Base-by-base conservation (phyloP, 2,329 filamentous ascomycete genomes). In the Neoarthrinium moseri region DNA sequence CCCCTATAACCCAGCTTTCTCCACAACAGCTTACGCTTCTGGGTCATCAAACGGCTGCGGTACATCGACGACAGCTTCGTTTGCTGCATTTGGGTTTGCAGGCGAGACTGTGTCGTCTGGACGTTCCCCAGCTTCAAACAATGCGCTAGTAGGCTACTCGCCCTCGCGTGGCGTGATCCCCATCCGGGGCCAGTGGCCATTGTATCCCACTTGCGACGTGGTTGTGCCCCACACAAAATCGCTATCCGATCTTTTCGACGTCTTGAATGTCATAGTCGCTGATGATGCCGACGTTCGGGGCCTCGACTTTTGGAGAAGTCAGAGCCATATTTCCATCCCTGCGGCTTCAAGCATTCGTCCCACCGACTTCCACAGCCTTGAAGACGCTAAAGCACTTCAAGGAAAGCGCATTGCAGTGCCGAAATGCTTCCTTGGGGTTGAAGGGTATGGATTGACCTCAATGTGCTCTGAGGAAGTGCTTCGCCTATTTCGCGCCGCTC, bases 191-290 rank as follows among this genome's bases (percentile, higher is more conserved):
- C 8, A 29, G 8, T 29, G 26, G 26, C 26, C 26, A n/a, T n/a
- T 29, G 8, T 29, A 29, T 29, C 26, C 26, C 8, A 29, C 26
- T 8, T 29, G 26, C 26, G 26, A 29, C 26, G 72, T 76, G 0
- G 58, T 79, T 0, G 74, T 78, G 0, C 78, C 78, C 1, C 74
- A 79, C 43, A 73, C 77, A 0, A 63, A 76, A 21, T 74, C 69
- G 0, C 64, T 81, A 35, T 48, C 58, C 2, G 78, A 82, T 54
- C 62, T 82, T 58, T 62, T 80, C 8, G 55, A 59, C 0, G 52
- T 83, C 0, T 61, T 82, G 0, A 68, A 77, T 35, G 68, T 78
- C 6, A 64, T 81, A 41, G 69, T 65, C 0, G 62, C 57, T 0
- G 58, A 69, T 0, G 78, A 82, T 48, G 13, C 2, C 11, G 15